Evolutionary conservation across 75 land plant species (phyloP), one percentile per base, ranked within the genome.

Genomic region (Pinus tabuliformis): DNA sequence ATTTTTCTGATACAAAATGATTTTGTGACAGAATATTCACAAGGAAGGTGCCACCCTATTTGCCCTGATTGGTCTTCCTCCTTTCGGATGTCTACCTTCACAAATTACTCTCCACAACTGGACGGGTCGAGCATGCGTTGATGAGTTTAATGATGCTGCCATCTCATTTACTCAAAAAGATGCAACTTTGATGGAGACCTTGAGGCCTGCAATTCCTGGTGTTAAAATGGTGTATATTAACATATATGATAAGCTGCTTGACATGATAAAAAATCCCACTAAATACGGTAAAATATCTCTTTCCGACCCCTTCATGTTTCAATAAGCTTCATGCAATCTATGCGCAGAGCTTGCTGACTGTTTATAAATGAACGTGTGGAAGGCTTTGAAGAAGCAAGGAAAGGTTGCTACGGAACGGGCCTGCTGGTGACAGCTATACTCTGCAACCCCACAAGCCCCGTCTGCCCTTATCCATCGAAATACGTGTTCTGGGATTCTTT

Each of bases 51-150:
- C 82, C 21, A 85, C 92, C 24, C 85, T 82, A 42, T 75, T 94
- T 2, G 7, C 78, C 36, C 3, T 94, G 9, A 21, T 56, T 0
- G 83, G 88, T 0, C 81, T 92, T 37, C 87, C 90, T 54, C 95
- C 97, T 3, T 76, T 94, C 75, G 97, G 96, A 0, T 93, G 96
- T 79, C 54, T 93, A 45, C 94, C 96, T 16, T 74, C 84, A 80
- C 84, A 80, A 70, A 81, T 87, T 56, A 82, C 88, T 42, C 61
- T 76, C 49, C 52, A 85, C 3, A 16, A 74, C 0, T 30, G 45
- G 6, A 42, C 11, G 0, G 63, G 72, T 1, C 22, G 79, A 3
- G 81, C 56, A 3, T 93, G 96, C 76, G n/a, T n/a, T n/a, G n/a
- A n/a, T n/a, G n/a, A n/a, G n/a, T n/a, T n/a, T n/a, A n/a, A n/a